These are phyloP conservation scores for Yamadazyma atlantica DNA, from an alignment of 1,139 yeast species.

Conservation along the genomic window DNA sequence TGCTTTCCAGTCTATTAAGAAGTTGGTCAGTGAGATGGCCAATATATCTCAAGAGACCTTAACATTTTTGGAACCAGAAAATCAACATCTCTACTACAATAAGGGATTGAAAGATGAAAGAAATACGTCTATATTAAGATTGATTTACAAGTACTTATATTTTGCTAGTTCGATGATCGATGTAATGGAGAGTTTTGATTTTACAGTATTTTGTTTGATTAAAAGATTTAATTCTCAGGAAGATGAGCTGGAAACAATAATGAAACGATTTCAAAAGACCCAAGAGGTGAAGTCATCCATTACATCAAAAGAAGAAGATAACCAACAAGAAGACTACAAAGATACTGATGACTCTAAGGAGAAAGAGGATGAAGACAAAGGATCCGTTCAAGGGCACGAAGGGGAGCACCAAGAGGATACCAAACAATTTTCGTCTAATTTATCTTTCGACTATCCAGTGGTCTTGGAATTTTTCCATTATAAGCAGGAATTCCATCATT, in stretches of 20 bases:
- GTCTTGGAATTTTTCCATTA: slow-evolving; percentile 72
- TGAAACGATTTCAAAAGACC: slow-evolving; percentile 8
- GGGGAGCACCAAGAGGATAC: slow-evolving; percentile 9
- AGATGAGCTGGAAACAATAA: slow-evolving; percentile 16
- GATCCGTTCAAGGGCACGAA: not conserved
- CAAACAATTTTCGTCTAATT: slow-evolving; percentile 18
- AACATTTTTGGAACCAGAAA: slow-evolving; percentile 36
- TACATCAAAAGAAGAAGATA: not conserved
- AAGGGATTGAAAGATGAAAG: slow-evolving; percentile 42
- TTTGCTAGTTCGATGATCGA: slow-evolving; percentile 52
- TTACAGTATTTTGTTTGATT: slow-evolving; percentile 52
- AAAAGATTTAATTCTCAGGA: slow-evolving; percentile 26
- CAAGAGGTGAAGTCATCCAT: not conserved
- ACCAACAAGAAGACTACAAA: not conserved
- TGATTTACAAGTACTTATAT: slow-evolving; percentile 53
- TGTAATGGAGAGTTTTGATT: slow-evolving; percentile 59
- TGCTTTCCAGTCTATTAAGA: slow-evolving; percentile 38
- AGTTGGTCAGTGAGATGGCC: slow-evolving; percentile 37
- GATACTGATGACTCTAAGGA: not conserved
- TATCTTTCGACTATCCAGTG: slow-evolving; percentile 58
- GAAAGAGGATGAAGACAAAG: slow-evolving; percentile 2
- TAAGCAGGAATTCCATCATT: slow-evolving; percentile 73
- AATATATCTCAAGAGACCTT: slow-evolving; percentile 41
- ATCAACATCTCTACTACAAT: slow-evolving; percentile 36
- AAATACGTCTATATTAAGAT: slow-evolving; percentile 52